Evolutionary conservation across 1,139 yeast genomes (phyloP).

Genomic region (Saccharomyces hybrid): DNA sequence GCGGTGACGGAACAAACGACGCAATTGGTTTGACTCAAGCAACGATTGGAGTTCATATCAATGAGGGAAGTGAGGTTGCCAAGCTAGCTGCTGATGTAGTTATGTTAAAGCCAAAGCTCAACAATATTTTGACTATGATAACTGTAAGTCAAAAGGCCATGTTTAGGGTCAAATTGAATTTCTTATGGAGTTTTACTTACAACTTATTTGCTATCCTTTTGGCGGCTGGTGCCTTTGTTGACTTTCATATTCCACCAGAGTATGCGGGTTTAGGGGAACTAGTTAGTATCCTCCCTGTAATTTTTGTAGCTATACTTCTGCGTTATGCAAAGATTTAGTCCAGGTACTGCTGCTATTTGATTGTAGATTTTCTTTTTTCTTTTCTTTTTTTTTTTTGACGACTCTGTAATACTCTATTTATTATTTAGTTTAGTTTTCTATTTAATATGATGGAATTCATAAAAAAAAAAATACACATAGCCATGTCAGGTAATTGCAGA

Average conservation of each 20-base stretch:
- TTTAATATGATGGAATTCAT: background rate
- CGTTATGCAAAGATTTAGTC: background rate
- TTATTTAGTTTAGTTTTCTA: no score
- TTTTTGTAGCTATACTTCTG: background rate
- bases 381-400: background rate
- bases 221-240: background rate
- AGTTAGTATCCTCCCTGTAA: background rate
- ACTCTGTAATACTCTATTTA: background rate
- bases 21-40: background rate
- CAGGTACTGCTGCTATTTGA: no score
- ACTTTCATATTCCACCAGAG: background rate
- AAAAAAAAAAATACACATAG: background rate
- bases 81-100: background rate
- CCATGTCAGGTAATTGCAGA: background rate
- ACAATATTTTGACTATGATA: background rate
- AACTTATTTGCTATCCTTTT: background rate
- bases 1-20: background rate
- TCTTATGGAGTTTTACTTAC: background rate
- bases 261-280: background rate
- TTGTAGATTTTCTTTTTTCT: no score
- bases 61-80: background rate
- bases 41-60: background rate
- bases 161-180: background rate
- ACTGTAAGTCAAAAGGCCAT: background rate
- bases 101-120: background rate